Evolutionary conservation across 1,284 basidiomycete genomes (phyloP), one percentile per base, ranked within the genome.

Genomic region (Irpex sp.): DNA sequence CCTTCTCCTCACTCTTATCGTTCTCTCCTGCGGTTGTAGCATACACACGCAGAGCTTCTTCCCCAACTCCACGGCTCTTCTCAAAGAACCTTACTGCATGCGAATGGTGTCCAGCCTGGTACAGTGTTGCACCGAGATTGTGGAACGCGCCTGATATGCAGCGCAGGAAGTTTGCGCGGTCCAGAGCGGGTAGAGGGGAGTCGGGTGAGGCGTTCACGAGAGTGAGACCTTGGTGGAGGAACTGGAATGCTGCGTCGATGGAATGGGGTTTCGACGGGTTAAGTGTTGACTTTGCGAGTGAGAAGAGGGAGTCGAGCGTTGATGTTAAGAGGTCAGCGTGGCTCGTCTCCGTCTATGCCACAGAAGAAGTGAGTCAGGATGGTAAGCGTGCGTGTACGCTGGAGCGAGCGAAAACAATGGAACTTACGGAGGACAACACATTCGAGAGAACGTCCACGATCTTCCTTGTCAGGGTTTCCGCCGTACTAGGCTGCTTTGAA

Each of bases 141-240:
- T 90, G 84, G 65, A 86, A 85, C 4, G 86, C 85, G 1, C 86
- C 88, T 4, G 88, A 87, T 4, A 89, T 74, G 67, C 88, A 90
- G 13, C 90, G 85, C 2, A 81, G 68, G 64, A 84, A 85, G 61
- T 88, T 88, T 0, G 85, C 78, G 6, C 67, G 63, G 19, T 64
- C 57, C 8, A 61, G 55, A 35, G 31, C 47, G 15, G 54, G 47
- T n/a, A 46, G 54, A 9, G 17, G 17, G 11, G 15, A 31, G 6
- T 33, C 39, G 21, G 62, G 57, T 11, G 43, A 54, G 26, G 57
- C 31, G 3, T 58, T 59, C 5, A 61, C 47, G 5, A 46, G 33
- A 13, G 37, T 55, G 1, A 73, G 63, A 0, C 85, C 84, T 19
- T 77, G 77, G 3, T 77, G 70, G 13, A 92, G 80, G 54, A 81